Percentiles rank a stretch among this genome's conserved stretches.
These are phyloP conservation scores for Tympanopsis confertula DNA, from an alignment of 2,329 filamentous ascomycete species.

Conservation along the genomic window DNA sequence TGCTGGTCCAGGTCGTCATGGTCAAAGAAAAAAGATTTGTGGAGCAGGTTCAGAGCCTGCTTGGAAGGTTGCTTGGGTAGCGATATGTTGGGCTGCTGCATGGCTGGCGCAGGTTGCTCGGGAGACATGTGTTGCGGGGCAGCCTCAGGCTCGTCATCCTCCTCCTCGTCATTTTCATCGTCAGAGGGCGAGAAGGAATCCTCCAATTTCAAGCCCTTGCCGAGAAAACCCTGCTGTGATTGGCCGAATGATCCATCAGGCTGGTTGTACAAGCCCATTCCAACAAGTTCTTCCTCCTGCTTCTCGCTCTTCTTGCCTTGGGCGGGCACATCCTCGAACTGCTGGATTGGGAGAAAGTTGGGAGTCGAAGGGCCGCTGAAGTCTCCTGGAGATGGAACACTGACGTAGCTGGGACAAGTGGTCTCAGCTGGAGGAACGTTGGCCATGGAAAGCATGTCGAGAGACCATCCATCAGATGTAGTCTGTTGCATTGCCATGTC, in stretches of 20 bases:
- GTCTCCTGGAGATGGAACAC: background rate
- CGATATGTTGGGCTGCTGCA: background rate
- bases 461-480: background rate
- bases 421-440: background rate
- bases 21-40: background rate
- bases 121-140: background rate
- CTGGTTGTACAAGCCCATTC: background rate
- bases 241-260: background rate
- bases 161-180: slow-evolving; percentile 1
- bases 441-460: background rate
- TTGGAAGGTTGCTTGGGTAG: background rate
- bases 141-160: background rate
- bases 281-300: background rate
- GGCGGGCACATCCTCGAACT: background rate
- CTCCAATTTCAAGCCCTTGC: slow-evolving; percentile 1
- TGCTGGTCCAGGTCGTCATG: background rate
- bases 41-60: background rate
- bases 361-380: background rate
- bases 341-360: background rate
- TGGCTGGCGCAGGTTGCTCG: background rate
- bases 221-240: background rate
- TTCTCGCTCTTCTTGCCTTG: background rate
- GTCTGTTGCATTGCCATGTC: no score
- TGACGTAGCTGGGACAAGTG: background rate
- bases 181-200: background rate